Evolutionary conservation across 2,329 filamentous ascomycete species (phyloP), one percentile per base, ranked within the genome.

Genomic region (Didymellaceae sp.): DNA sequence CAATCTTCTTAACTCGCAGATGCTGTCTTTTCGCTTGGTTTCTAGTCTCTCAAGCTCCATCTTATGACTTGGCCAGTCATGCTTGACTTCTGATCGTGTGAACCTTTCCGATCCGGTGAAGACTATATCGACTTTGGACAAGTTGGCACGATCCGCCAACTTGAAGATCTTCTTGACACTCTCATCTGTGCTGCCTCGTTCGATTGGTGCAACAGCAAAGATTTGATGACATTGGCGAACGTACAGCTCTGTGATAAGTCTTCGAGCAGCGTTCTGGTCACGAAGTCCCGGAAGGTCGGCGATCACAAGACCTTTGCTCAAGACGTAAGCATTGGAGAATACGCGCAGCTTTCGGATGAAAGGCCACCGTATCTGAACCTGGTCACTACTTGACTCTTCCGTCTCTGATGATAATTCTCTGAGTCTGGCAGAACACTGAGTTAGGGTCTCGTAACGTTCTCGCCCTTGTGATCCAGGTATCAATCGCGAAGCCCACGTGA

Each of bases 251-350:
- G 78, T 79, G 13, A 80, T 74, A 17, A 60, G 65, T 25, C 69
- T 62, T 3, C 79, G 70, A 9, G 77, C 78, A 3, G 72, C 66
- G 54, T 81, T 81, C 20, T 75, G 45, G 58, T 81, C 79, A 1
- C 75, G 77, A 7, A 81, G 74, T 0, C 78, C 78, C 20, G 79
- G 78, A 14, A 82, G 71, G 49, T 82, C 79, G 0, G 78, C 78
- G 6, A 82, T 68, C 4, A 80, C 61, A 1, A 81, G 67, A 0
- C 79, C 79, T 44, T 74, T 77, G 47, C 76, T 78, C 7, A 82
- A 58, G 14, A 81, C 78, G 51, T 78, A 63, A 0, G 79, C 73
- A 11, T 76, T 75, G 9, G 75, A 54, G 31, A 66, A 77, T 0
- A 82, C 76, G 40, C 77, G 74, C 18, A 79, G 71, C n/a, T 75